phyloP scores from a whole-genome alignment of 2,329 filamentous ascomycete species.

The Monosporascus sp. region DNA sequence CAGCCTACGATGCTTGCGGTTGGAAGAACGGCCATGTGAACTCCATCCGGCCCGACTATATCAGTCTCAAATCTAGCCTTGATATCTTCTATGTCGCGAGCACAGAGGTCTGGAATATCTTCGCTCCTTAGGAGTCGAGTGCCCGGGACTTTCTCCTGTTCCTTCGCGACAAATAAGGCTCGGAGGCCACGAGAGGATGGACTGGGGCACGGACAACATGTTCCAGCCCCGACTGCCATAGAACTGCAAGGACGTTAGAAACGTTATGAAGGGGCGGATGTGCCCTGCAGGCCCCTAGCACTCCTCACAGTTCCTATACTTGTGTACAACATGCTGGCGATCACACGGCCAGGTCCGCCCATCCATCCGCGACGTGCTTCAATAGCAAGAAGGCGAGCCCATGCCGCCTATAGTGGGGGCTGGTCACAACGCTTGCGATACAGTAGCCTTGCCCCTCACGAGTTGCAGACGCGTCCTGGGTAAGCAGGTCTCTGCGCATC shows the following conservation, averaged over 20 bases:
- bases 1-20: conserved; percentile 10
- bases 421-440: conserved; percentile 12
- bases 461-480: conserved; percentile 3
- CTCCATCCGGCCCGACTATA: neutral
- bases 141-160: neutral
- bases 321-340: conserved; percentile 15
- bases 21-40: conserved; percentile 11
- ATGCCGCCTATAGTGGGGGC: conserved; percentile 8
- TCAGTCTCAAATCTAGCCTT: conserved; percentile 1
- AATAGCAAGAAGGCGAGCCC: conserved; percentile 13
- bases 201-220: conserved; percentile 6
- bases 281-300: too few relatives aligned
- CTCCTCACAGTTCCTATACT: conserved; percentile 10
- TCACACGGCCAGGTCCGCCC: conserved; percentile 11
- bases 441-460: conserved; percentile 11
- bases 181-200: conserved; percentile 1
- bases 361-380: conserved; percentile 11
- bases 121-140: conserved; percentile 5
- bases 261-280: too few relatives aligned
- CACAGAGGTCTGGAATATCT: conserved; percentile 10
- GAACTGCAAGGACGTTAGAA: conserved; percentile 7
- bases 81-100: conserved; percentile 7
- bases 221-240: conserved; percentile 13
- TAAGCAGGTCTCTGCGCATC: conserved; percentile 11
- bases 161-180: neutral